phyloP scores from a whole-genome alignment of 495 filamentous ascomycete species.

The Penicillium lividum region DNA sequence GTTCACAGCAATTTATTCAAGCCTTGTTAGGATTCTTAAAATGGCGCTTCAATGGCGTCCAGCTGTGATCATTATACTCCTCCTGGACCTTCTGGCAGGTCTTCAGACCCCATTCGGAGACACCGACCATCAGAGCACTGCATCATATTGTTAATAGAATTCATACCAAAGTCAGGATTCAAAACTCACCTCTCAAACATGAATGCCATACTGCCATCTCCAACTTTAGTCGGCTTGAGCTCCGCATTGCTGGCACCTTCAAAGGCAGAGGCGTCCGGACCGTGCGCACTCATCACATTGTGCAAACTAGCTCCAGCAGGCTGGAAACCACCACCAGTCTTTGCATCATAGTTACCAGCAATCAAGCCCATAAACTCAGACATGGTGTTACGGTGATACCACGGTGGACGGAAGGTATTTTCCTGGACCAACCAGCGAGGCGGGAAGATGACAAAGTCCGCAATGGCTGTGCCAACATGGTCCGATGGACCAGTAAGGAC shows the following conservation, averaged over 20 bases:
- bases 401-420: conserved; percentile 79
- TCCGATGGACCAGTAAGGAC: conserved; percentile 77
- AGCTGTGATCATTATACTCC: conserved; percentile 82
- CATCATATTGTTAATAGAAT: not conserved
- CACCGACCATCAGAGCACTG: conserved; percentile 82
- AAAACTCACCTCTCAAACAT: conserved; percentile 62
- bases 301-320: conserved; percentile 63
- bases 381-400: conserved; percentile 84
- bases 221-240: conserved; percentile 59
- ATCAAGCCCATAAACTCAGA: conserved; percentile 60
- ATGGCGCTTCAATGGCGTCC: conserved; percentile 74
- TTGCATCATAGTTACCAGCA: conserved; percentile 67
- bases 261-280: conserved; percentile 58
- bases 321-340: conserved; percentile 63
- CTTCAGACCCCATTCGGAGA: conserved; percentile 88
- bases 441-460: conserved; percentile 83
- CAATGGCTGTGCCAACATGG: conserved; percentile 69
- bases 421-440: conserved; percentile 78
- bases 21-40: conserved; percentile 63
- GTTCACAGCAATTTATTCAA: not conserved
- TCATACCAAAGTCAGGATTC: conserved; percentile 1
- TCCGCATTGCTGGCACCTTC: conserved; percentile 60
- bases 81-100: conserved; percentile 82
- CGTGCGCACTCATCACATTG: conserved; percentile 66
- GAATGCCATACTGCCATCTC: conserved; percentile 65